Evolutionary conservation across 2,329 filamentous ascomycete species (phyloP), one percentile per base, ranked within the genome.

Genomic region (Grosmannia serpens): DNA sequence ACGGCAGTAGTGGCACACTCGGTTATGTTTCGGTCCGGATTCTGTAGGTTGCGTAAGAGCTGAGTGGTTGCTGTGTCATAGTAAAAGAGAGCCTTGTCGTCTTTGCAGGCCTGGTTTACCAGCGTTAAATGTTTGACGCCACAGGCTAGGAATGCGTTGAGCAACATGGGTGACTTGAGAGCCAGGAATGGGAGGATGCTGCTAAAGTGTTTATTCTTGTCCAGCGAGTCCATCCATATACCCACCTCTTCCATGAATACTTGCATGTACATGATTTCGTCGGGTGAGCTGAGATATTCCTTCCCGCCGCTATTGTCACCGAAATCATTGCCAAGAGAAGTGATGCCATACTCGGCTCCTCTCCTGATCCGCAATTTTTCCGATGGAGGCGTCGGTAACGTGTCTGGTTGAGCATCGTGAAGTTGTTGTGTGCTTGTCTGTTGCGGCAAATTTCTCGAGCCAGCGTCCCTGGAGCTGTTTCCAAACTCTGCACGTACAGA

Each of bases 211-310:
- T 92, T 92, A 63, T 86, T 80, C 38, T 84, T 80, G 73, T 95
- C 89, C 76, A 96, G 84, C 49, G 85, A 89, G 71, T 96, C 92
- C 89, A 97, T 95, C 90, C 92, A 96, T 3, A 90, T 72, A 1
- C 87, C 91, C 2, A 97, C 89, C 64, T 96, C 88, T 67, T 95
- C 88, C 8, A 95, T 86, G 69, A 95, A 97, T 0, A 91, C 85
- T 69, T 95, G 89, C 86, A 96, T 89, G 68, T 91, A 91, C n/a
- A 86, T 74, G 0, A 94, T 81, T 68, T 96, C 90, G 59, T 95
- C 88, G 11, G 85, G 81, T 4, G 82, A 83, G 63, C 82, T 85
- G 52, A 96, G 77, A 64, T 83, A 89, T 56, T 88, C 81, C 44
- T 82, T 71, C 60, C 77, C 75, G 24, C 11, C 52, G 44, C 52